Conservation (phyloP, 2,329 filamentous ascomycete genomes). For the Ceratocystis cubensis region DNA sequence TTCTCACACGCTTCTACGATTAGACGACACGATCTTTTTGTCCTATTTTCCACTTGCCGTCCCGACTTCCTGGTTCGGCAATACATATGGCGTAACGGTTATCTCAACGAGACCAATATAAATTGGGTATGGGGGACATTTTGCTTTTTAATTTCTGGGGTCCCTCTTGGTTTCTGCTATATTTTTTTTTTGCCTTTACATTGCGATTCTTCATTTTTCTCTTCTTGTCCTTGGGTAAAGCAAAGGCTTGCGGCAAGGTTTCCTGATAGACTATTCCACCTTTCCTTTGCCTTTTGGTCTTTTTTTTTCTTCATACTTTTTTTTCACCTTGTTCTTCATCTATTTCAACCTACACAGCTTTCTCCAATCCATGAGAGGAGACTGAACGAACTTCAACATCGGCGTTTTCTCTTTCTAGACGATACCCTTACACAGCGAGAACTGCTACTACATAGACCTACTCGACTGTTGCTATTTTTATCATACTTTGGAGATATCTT, state of each 20-base stretch:
- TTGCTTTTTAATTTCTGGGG: slow-evolving; percentile 18
- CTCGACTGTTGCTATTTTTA: slow-evolving; percentile 11
- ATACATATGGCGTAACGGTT: slow-evolving; percentile 33
- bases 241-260: neutral
- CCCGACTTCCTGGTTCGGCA: neutral
- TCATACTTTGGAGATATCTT: slow-evolving; percentile 10
- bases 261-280: neutral
- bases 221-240: slow-evolving; percentile 23
- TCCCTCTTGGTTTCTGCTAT: slow-evolving; percentile 16
- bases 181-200: slow-evolving; percentile 24
- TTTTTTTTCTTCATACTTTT: neutral
- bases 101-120: slow-evolving; percentile 33
- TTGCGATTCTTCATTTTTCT: slow-evolving; percentile 25
- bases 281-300: slow-evolving; percentile 16
- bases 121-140: slow-evolving; percentile 7
- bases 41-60: slow-evolving; percentile 28
- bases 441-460: neutral
- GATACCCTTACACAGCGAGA: slow-evolving; percentile 22
- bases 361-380: slow-evolving; percentile 27
- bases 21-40: slow-evolving; percentile 30
- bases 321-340: neutral
- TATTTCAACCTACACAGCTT: slow-evolving; percentile 15
- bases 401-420: slow-evolving; percentile 33
- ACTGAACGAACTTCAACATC: slow-evolving; percentile 39
- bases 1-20: slow-evolving; percentile 26